Percentiles rank a stretch among this genome's conserved stretches.
Evolutionary conservation across 768 basidiomycete genomes (phyloP).

Genomic region (Hericium alpestre): DNA sequence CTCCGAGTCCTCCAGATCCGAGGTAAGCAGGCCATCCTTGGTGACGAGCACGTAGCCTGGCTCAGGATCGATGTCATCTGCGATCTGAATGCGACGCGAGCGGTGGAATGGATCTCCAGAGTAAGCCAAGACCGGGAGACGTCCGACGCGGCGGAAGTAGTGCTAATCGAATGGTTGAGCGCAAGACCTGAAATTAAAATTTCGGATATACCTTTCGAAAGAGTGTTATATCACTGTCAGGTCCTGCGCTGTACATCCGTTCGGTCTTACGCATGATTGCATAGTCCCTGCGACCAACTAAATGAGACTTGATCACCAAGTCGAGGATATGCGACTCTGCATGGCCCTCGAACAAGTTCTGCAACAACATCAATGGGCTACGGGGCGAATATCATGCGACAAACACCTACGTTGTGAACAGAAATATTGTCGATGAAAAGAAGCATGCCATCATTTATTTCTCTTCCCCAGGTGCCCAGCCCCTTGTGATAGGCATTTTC

Average conservation of each 20-base stretch:
- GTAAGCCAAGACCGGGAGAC: background rate
- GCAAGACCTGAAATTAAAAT: too few species aligned
- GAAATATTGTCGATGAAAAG: background rate
- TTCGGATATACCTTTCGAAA: too few species aligned
- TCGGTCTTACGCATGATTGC: too few species aligned
- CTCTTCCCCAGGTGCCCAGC: background rate
- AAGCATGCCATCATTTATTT: background rate
- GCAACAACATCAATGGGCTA: background rate
- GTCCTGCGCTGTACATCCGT: too few species aligned
- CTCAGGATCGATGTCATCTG: background rate
- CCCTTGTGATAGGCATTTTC: background rate
- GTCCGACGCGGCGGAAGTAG: background rate
- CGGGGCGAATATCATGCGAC: background rate
- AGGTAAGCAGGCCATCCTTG: too few species aligned
- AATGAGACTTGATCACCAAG: background rate
- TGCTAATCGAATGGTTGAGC: background rate
- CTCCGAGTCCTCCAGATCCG: too few species aligned
- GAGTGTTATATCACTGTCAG: too few species aligned
- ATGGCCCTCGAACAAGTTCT: background rate
- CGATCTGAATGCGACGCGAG: background rate
- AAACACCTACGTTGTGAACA: background rate
- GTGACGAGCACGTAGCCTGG: background rate
- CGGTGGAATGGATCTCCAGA: background rate
- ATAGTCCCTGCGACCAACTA: too few species aligned
- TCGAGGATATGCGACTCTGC: background rate